phyloP scores from a whole-genome alignment of 495 filamentous ascomycete species.

The Hypoxylon crocopeplum region DNA sequence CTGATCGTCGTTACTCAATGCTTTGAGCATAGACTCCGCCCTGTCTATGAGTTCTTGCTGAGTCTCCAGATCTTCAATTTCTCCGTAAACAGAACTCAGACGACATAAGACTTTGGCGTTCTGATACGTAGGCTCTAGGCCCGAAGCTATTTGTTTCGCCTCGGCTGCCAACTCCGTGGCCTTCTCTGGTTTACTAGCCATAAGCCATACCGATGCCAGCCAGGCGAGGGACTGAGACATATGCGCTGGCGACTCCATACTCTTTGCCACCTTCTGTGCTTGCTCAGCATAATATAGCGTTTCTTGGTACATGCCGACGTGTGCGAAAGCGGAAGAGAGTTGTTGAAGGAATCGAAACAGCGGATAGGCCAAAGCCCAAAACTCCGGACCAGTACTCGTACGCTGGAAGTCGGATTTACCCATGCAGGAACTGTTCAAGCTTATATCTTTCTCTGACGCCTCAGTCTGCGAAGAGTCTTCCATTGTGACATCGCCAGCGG shows the following conservation, averaged over 20 bases:
- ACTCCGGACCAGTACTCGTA: slow-evolving; percentile 63
- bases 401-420: slow-evolving; percentile 18
- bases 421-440: slow-evolving; percentile 36
- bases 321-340: slow-evolving; percentile 76
- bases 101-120: slow-evolving; percentile 51
- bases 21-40: slow-evolving; percentile 48
- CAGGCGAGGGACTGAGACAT: slow-evolving; percentile 60
- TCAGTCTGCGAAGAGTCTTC: slow-evolving; percentile 46
- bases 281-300: slow-evolving; percentile 90
- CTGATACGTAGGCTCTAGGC: slow-evolving; percentile 53
- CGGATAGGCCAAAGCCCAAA: slow-evolving; percentile 80
- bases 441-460: slow-evolving; percentile 40
- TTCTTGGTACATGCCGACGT: slow-evolving; percentile 86
- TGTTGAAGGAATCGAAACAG: slow-evolving; percentile 73
- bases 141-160: slow-evolving; percentile 51
- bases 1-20: slow-evolving; percentile 28
- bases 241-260: slow-evolving; percentile 67
- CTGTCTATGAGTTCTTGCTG: slow-evolving; percentile 45
- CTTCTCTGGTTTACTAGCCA: slow-evolving; percentile 66
- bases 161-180: slow-evolving; percentile 65
- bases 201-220: slow-evolving; percentile 69
- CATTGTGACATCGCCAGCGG: slow-evolving; percentile 33
- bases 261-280: slow-evolving; percentile 77
- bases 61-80: slow-evolving; percentile 45
- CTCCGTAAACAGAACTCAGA: slow-evolving; percentile 52